Conservation (phyloP, 1,139 yeast genomes). For the Saccharomyces uvarum region DNA sequence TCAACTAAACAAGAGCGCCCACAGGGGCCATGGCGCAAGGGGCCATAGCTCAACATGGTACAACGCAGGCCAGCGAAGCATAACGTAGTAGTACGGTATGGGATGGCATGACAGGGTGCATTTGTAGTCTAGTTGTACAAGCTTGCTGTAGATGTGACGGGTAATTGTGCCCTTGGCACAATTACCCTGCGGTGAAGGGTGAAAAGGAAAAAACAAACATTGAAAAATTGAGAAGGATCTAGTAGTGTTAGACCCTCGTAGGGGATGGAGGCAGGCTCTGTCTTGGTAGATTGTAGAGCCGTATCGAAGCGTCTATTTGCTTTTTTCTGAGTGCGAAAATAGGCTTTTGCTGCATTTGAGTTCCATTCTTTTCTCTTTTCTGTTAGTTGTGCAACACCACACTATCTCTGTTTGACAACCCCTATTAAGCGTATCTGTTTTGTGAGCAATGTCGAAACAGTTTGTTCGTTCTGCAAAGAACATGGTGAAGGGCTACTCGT, state of each 20-base stretch:
- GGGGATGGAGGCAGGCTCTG: not conserved
- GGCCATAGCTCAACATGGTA: not conserved
- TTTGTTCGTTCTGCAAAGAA: slow-evolving; percentile 83
- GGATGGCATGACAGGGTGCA: too few species aligned
- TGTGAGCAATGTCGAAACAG: slow-evolving; percentile 51
- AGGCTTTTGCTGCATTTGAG: not conserved
- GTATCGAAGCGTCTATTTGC: not conserved
- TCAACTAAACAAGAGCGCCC: not conserved
- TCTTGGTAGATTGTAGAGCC: not conserved
- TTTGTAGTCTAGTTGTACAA: not conserved
- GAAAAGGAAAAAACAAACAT: not conserved
- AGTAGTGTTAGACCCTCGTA: not conserved
- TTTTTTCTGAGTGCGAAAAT: not conserved
- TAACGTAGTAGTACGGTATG: not conserved
- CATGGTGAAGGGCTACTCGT: slow-evolving; percentile 85
- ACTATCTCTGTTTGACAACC: not conserved
- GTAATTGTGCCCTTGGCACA: not conserved
- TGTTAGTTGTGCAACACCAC: not conserved
- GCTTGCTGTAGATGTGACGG: not conserved
- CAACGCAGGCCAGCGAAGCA: not conserved
- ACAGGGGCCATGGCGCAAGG: not conserved
- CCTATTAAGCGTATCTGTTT: not conserved
- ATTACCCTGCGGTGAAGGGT: slow-evolving; percentile 1
- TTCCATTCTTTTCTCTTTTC: not conserved
- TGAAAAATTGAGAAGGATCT: not conserved